Percentiles rank a stretch among this genome's conserved stretches.
These are phyloP conservation scores for Claviceps sp. DNA, from an alignment of 2,329 filamentous ascomycete species.

Conservation along the genomic window DNA sequence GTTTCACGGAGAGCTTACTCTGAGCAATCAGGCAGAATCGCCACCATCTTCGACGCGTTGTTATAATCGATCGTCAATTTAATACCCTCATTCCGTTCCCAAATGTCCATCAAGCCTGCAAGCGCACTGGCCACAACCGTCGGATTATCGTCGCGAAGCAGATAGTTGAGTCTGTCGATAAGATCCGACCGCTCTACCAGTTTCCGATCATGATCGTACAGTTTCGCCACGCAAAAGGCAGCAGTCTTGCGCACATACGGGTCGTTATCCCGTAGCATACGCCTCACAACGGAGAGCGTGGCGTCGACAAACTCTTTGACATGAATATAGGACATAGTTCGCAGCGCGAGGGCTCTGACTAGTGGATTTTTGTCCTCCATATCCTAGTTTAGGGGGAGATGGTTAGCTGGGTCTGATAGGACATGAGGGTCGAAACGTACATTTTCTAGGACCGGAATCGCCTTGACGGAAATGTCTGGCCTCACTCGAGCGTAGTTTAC, in stretches of 20 bases:
- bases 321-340: conserved; percentile 95
- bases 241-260: conserved; percentile 97
- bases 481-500: conserved; percentile 95
- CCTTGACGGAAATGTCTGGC: conserved; percentile 85
- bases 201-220: conserved; percentile 89
- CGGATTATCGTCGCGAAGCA: conserved; percentile 90
- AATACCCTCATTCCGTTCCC: conserved; percentile 94
- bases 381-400: conserved; percentile 40
- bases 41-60: conserved; percentile 96
- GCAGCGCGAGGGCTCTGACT: conserved; percentile 78
- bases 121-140: conserved; percentile 93
- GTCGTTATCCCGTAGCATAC: conserved; percentile 70
- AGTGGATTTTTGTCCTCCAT: conserved; percentile 89
- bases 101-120: conserved; percentile 89
- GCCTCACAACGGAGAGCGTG: conserved; percentile 72
- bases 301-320: conserved; percentile 91
- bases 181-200: conserved; percentile 84
- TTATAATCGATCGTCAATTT: conserved; percentile 96
- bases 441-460: conserved; percentile 72
- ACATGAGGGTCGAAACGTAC: conserved; percentile 30
- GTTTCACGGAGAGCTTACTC: conserved; percentile 48
- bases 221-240: conserved; percentile 88
- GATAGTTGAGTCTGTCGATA: conserved; percentile 78
- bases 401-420: neutral
- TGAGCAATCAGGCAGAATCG: conserved; percentile 90